Base-by-base conservation (phyloP, 1,284 basidiomycete species). In the Gymnopus androsaceus region DNA sequence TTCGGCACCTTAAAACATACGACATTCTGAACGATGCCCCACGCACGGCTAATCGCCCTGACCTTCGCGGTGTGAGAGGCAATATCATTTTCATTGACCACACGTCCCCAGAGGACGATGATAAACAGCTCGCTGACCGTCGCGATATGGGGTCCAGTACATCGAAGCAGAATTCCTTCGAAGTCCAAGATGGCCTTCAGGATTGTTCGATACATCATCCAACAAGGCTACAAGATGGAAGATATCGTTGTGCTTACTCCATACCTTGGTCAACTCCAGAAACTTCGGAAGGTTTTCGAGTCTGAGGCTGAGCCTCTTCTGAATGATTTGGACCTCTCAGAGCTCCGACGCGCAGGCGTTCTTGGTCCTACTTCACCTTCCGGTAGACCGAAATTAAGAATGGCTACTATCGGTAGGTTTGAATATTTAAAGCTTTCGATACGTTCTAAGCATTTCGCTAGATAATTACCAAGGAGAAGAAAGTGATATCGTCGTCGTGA, bases 401-500 rank as follows among this genome's bases (percentile, higher is more conserved):
- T 87, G 2, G 80, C 84, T 0, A 87, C 85, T 0, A 86, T 87
- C 8, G 84, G 85, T 84, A 62, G 51, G 71, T 50, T 14, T 17
- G 23, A 19, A 4, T 28, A 46, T 4, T 11, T 19, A 23, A 46
- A 11, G 8, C 19, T 31, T 30, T n/a, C 17, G 12, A 21, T 12
- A 19, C 14, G 11, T 61, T 30, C 6, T 15, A 47, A 53, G 14
- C 34, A 46, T 46, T 37, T 27, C 17, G 5, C 37, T 46, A 84
- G 83, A 85, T 56, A 85, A 85, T 56, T 85, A 84, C 57, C 85
- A 88, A 61, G 86, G 86, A 25, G 86, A 88, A 64, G 85, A 88
- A 65, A 83, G 82, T 36, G 76, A 87, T 23, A 82, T 88, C 42
- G 82, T 88, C 25, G 74, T 88, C 28, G 72, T 75, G n/a, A 82